Evolutionary conservation across 805 yeast genomes (phyloP).

Genomic region (Candida maltosa): DNA sequence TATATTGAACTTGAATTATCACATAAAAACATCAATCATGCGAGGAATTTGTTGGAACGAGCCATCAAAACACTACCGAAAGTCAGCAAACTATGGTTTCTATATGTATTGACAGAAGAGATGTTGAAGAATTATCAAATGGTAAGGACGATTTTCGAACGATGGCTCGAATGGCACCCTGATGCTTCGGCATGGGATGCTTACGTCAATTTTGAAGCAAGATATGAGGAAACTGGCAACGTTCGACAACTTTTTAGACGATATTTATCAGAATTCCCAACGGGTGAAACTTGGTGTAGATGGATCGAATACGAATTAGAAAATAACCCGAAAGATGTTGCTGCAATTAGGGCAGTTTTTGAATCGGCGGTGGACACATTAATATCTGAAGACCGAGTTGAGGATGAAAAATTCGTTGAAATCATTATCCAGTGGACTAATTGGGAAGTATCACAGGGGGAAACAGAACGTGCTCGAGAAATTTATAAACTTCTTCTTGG

Average conservation of each 20-base stretch:
- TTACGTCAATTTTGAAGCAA: constrained; percentile 65
- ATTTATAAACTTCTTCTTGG: constrained; percentile 53
- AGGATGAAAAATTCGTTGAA: constrained; percentile 18
- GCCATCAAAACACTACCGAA: constrained; percentile 73
- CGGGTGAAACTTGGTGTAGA: constrained; percentile 59
- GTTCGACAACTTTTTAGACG: constrained; percentile 58
- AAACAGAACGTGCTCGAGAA: constrained; percentile 60
- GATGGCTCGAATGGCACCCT: constrained; percentile 85
- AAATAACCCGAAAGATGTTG: constrained; percentile 29
- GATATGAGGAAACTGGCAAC: constrained; percentile 56
- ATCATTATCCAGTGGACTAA: constrained; percentile 56
- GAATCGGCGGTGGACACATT: constrained; percentile 63
- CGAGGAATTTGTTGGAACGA: constrained; percentile 78
- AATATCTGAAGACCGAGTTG: constrained; percentile 11
- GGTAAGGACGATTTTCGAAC: constrained; percentile 62
- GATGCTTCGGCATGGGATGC: constrained; percentile 66
- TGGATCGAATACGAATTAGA: constrained; percentile 72
- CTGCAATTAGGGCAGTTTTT: constrained; percentile 57
- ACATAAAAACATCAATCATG: constrained; percentile 76
- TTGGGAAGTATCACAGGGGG: constrained; percentile 65
- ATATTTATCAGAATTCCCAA: constrained; percentile 36
- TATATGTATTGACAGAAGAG: constrained; percentile 81
- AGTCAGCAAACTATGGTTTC: constrained; percentile 82
- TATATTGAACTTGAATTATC: constrained; percentile 78
- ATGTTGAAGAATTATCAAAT: constrained; percentile 60